Evolutionary conservation across 305 asterid genomes (phyloP), one percentile per base, ranked within the genome.

Genomic region (Withania somnifera): DNA sequence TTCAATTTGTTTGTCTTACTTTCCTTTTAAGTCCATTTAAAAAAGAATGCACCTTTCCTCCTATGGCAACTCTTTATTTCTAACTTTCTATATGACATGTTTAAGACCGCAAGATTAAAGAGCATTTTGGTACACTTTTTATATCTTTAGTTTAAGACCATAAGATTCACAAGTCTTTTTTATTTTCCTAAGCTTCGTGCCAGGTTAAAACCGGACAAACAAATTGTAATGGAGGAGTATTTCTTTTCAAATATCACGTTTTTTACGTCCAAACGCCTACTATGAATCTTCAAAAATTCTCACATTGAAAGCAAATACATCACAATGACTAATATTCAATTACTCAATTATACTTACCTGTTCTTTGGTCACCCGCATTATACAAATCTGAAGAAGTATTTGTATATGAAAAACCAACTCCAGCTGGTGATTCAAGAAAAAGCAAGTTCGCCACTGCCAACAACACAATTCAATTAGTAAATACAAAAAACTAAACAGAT

Each of bases 321-420:
- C 40, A 79, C 45, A 63, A 10, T 15, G 20, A 45, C 47, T 17
- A 61, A 45, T 26, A 30, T 80, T 47, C 61, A 50, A 75, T 28
- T 75, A 2, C 42, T 50, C 45, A 54, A 81, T 50, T 4, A 64
- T 68, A 28, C 14, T 26, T 64, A 81, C 83, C 83, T 11, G 83
- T 79, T 28, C 57, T 64, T 19, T 69, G 78, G 47, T 83, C 86
- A 8, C 86, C 86, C 1, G 28, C 19, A 10, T 58, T 28, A 50
- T 51, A 15, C 36, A 78, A 78, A 34, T 83, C 85, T 2, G 85
- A 64, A 57, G 79, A 24, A 17, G 83, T 63, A 54, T 83, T 83
- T 57, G 86, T 79, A 38, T 83, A 83, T 0, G 86, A 83, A 32
- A 79, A 79, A 7, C 86, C 86, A 56, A 79, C 86, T 5, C 86